phyloP scores from a whole-genome alignment of 1,284 basidiomycete species.

The Apiotrichum laibachii region DNA sequence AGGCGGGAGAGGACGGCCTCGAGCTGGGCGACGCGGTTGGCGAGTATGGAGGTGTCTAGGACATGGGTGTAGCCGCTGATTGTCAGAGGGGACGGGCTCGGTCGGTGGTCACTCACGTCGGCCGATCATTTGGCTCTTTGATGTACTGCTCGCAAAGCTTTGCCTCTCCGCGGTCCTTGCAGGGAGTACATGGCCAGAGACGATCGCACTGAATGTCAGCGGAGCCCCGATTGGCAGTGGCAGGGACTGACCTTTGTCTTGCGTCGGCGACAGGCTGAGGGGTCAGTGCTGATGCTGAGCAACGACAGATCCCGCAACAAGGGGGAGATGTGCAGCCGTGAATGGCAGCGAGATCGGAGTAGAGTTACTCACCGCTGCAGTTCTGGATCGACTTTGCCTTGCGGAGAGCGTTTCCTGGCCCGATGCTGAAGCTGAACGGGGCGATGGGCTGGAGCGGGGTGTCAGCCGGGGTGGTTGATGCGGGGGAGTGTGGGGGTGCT shows the following conservation, averaged over 20 bases:
- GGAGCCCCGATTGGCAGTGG: background rate
- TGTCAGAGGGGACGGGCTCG: slow-evolving; percentile 5
- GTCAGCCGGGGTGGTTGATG: no score
- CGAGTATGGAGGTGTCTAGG: slow-evolving; percentile 24
- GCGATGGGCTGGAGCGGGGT: slow-evolving; percentile 7
- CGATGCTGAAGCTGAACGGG: slow-evolving; percentile 16
- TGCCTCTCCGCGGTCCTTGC: slow-evolving; percentile 25
- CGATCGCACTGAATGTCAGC: slow-evolving; percentile 17
- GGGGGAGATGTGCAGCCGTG: no score
- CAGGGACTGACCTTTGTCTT: slow-evolving; percentile 17
- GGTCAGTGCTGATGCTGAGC: background rate
- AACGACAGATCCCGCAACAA: no score
- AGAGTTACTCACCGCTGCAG: slow-evolving; percentile 19
- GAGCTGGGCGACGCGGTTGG: slow-evolving; percentile 25
- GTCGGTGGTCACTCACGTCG: slow-evolving; percentile 10
- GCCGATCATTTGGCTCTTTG: slow-evolving; percentile 22
- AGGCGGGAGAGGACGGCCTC: slow-evolving; percentile 23
- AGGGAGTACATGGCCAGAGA: slow-evolving; percentile 23
- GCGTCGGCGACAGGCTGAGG: slow-evolving; percentile 18
- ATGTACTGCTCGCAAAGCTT: slow-evolving; percentile 23
- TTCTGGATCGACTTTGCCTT: slow-evolving; percentile 23
- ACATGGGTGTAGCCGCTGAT: slow-evolving; percentile 30
- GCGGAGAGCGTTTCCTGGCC: slow-evolving; percentile 16
- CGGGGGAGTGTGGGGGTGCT: no score
- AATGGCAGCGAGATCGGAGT: background rate